Evolutionary conservation across 495 filamentous ascomycete genomes (phyloP).

Genomic region (Immersiella caudata): DNA sequence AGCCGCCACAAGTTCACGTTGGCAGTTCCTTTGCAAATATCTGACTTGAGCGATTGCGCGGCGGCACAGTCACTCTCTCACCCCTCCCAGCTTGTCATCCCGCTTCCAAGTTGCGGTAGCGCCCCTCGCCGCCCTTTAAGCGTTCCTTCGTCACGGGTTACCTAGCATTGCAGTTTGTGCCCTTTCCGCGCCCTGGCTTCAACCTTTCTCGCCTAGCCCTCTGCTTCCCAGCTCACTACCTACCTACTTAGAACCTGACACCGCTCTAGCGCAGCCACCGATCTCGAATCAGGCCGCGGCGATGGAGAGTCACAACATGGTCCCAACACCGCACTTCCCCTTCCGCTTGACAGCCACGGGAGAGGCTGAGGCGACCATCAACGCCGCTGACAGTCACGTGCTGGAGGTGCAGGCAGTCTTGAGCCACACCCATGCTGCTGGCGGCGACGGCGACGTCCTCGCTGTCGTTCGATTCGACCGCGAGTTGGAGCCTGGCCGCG

Average conservation of each 20-base stretch:
- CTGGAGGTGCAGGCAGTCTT: conserved; percentile 23
- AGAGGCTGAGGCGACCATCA: neutral
- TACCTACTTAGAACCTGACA: neutral
- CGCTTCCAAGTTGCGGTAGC: too few relatives aligned
- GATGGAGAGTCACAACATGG: neutral
- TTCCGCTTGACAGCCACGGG: neutral
- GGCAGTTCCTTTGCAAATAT: too few relatives aligned
- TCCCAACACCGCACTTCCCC: neutral
- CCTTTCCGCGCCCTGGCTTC: too few relatives aligned
- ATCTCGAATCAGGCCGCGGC: neutral
- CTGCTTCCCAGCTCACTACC: neutral
- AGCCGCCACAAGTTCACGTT: too few relatives aligned
- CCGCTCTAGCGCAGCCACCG: neutral
- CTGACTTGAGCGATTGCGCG: too few relatives aligned
- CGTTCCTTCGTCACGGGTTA: too few relatives aligned
- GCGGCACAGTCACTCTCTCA: too few relatives aligned
- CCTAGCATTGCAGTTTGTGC: too few relatives aligned
- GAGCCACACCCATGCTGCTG: conserved; percentile 36
- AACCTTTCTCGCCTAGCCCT: too few relatives aligned
- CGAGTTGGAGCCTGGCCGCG: conserved; percentile 27
- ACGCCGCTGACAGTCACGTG: conserved; percentile 30
- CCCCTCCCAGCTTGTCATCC: too few relatives aligned
- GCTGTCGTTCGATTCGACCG: conserved; percentile 55
- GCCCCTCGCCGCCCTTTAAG: too few relatives aligned
- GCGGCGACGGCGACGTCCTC: conserved; percentile 54